Evolutionary conservation across 2,329 filamentous ascomycete species (phyloP).

Genomic region (Paradendryphiella salina): DNA sequence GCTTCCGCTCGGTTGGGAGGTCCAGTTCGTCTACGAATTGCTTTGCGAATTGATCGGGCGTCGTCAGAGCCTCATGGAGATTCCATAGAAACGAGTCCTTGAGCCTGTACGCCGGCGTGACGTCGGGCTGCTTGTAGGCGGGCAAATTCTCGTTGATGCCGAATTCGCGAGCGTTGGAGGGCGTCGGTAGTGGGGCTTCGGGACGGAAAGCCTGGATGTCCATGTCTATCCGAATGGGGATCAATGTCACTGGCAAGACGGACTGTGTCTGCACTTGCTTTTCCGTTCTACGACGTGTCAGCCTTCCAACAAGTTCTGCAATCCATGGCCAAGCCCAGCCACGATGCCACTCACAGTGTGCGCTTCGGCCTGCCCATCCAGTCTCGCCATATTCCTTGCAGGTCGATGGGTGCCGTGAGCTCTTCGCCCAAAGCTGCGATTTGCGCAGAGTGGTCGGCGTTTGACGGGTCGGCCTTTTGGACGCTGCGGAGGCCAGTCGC

Average conservation of each 20-base stretch:
- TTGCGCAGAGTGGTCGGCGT: conserved; percentile 65
- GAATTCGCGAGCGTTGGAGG: conserved; percentile 60
- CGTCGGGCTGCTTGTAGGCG: conserved; percentile 77
- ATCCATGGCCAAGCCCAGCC: not conserved
- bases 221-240: conserved; percentile 94
- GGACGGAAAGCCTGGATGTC: conserved; percentile 81
- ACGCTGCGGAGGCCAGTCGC: conserved; percentile 82
- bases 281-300: conserved; percentile 53
- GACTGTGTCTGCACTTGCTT: conserved; percentile 67
- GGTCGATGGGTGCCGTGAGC: conserved; percentile 72
- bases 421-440: conserved; percentile 84
- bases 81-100: conserved; percentile 99
- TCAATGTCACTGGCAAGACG: conserved; percentile 81
- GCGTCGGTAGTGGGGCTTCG: conserved; percentile 65
- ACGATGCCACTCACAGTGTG: conserved; percentile 48
- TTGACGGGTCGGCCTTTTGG: conserved; percentile 65
- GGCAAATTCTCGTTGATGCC: conserved; percentile 72
- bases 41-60: conserved; percentile 93
- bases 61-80: conserved; percentile 88
- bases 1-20: conserved; percentile 70
- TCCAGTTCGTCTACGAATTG: conserved; percentile 90
- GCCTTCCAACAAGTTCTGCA: not conserved
- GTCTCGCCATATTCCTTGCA: conserved; percentile 90
- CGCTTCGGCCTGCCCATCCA: conserved; percentile 80
- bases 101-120: conserved; percentile 80